phyloP scores from a whole-genome alignment of 2,329 filamentous ascomycete genomes.

The Fusarium keratoplasticum region DNA sequence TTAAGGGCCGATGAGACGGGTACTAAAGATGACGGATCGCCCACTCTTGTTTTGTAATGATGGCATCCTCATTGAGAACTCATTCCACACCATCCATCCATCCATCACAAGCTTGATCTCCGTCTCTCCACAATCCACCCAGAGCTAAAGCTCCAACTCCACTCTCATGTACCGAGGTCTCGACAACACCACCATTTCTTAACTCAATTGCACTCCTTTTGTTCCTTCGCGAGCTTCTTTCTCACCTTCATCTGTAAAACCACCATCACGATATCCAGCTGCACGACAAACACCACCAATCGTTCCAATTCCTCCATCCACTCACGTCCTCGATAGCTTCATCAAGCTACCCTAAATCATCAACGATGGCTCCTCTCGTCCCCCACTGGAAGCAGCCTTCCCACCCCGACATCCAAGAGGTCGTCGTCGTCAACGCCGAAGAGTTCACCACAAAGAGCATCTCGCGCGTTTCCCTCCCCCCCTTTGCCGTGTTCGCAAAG shows the following conservation, averaged over 20 bases:
- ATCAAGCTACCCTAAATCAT: conserved; percentile 8
- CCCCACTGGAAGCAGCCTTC: conserved; percentile 72
- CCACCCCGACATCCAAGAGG: conserved; percentile 68
- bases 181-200: background rate
- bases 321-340: conserved; percentile 6
- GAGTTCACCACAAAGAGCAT: conserved; percentile 71
- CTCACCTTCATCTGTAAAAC: background rate
- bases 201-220: background rate
- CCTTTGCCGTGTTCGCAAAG: conserved; percentile 75
- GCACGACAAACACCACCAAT: background rate
- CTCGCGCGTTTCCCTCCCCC: conserved; percentile 65
- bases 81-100: background rate
- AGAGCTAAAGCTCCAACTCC: conserved; percentile 17
- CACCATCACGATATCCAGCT: background rate
- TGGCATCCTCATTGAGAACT: conserved; percentile 6
- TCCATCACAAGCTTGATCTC: conserved; percentile 10
- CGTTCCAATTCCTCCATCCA: background rate
- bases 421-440: conserved; percentile 61
- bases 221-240: background rate
- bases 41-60: background rate
- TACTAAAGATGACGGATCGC: conserved; percentile 29
- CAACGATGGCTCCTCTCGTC: conserved; percentile 65
- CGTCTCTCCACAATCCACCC: conserved; percentile 1
- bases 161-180: conserved; percentile 24
- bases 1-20: conserved; percentile 16